phyloP scores from a whole-genome alignment of 106 monocot genomes.

The Dioscorea zingiberensis region DNA sequence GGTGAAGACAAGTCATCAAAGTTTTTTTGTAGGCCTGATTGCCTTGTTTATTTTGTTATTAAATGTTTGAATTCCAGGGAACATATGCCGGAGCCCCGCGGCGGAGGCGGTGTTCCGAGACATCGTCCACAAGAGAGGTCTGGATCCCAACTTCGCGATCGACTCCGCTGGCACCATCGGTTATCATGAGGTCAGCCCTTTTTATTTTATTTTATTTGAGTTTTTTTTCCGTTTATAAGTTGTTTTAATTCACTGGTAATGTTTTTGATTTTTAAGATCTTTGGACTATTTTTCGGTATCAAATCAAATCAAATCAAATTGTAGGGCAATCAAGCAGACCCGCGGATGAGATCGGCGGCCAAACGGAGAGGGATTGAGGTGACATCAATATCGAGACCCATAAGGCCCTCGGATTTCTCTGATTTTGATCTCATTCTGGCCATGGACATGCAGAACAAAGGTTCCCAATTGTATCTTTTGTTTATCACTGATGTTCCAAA shows the following conservation, averaged over 20 bases:
- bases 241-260: too few relatives aligned
- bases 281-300: not conserved
- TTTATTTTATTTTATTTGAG: not conserved
- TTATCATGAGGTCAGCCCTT: constrained; percentile 63
- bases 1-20: constrained; percentile 14
- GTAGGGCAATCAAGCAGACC: constrained; percentile 76
- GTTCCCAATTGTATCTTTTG: constrained; percentile 7
- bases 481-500: not conserved
- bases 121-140: constrained; percentile 52
- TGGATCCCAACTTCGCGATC: constrained; percentile 62
- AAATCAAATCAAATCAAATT: too few relatives aligned
- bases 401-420: constrained; percentile 75
- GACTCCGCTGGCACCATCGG: constrained; percentile 97
- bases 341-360: constrained; percentile 70
- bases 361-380: constrained; percentile 83
- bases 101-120: constrained; percentile 85
- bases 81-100: constrained; percentile 96
- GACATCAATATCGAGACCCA: constrained; percentile 83
- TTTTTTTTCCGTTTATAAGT: not conserved
- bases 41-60: not conserved
- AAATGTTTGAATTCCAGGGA: constrained; percentile 30
- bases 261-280: not conserved
- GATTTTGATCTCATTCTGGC: constrained; percentile 92
- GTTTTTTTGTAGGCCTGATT: not conserved
- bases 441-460: constrained; percentile 95